These are phyloP conservation scores for Physcomitrellopsis africana DNA, from an alignment of 225 moss, liverwort and hornwort species.

Conservation along the genomic window DNA sequence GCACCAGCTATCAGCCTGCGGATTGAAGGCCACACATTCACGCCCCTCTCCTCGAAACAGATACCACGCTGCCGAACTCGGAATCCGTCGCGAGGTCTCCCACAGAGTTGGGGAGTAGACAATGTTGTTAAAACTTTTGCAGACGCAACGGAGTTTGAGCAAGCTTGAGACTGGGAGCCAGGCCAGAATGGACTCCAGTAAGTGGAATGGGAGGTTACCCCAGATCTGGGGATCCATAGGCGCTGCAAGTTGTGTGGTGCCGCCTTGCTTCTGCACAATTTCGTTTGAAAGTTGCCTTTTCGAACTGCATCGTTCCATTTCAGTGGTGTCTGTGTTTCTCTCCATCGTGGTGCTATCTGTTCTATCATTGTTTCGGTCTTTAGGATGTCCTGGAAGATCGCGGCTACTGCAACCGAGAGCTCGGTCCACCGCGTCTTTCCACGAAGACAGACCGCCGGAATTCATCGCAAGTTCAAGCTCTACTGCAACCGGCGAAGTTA, in stretches of 20 bases:
- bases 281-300: too few species aligned
- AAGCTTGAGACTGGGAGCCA: slow-evolving; percentile 58
- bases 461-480: not conserved
- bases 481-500: not conserved
- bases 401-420: slow-evolving; percentile 15
- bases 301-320: too few species aligned
- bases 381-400: not conserved
- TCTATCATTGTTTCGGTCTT: not conserved
- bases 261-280: not conserved
- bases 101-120: slow-evolving; percentile 45
- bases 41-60: slow-evolving; percentile 60
- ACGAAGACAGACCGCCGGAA: not conserved
- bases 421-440: slow-evolving; percentile 19
- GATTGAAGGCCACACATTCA: slow-evolving; percentile 61
- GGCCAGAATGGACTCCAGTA: slow-evolving; percentile 55
- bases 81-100: slow-evolving; percentile 36
- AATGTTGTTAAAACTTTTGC: slow-evolving; percentile 53
- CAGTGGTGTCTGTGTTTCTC: too few species aligned
- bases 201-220: slow-evolving; percentile 51
- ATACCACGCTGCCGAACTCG: slow-evolving; percentile 43
- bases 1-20: slow-evolving; percentile 55
- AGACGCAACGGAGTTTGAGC: slow-evolving; percentile 61
- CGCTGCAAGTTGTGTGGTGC: not conserved
- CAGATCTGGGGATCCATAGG: slow-evolving; percentile 51
- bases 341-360: too few species aligned